These are phyloP conservation scores for Williopsis jadinii DNA, from an alignment of 1,139 yeast species.

Conservation along the genomic window DNA sequence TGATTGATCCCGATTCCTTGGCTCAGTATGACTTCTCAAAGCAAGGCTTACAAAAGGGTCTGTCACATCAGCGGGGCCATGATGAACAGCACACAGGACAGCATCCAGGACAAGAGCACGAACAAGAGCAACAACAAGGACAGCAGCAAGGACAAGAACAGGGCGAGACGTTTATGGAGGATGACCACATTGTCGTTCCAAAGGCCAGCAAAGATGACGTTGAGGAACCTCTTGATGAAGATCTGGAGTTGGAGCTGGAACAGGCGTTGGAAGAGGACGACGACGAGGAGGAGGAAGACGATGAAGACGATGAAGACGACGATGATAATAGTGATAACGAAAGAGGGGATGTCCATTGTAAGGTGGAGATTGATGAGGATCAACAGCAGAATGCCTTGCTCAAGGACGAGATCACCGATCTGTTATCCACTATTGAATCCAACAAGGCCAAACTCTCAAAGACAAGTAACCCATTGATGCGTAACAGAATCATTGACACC, in stretches of 20 bases:
- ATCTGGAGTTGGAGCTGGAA: slow-evolving; percentile 32
- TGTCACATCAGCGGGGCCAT: background rate
- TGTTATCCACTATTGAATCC: slow-evolving; percentile 71
- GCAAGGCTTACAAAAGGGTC: background rate
- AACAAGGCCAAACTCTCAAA: slow-evolving; percentile 69
- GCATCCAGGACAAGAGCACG: background rate
- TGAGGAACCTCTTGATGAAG: slow-evolving; percentile 29
- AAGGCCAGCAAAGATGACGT: slow-evolving; percentile 5
- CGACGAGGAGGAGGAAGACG: slow-evolving; percentile 47
- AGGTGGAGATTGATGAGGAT: slow-evolving; percentile 29
- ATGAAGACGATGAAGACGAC: slow-evolving; percentile 48
- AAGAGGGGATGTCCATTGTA: slow-evolving; percentile 26
- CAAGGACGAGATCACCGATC: slow-evolving; percentile 78
- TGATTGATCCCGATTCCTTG: slow-evolving; percentile 40
- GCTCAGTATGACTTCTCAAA: background rate
- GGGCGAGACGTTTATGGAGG: slow-evolving; percentile 4
- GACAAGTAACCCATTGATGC: slow-evolving; percentile 82
- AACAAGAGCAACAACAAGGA: background rate
- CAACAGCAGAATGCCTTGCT: slow-evolving; percentile 70
- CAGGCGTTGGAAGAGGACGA: slow-evolving; percentile 35
- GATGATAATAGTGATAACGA: slow-evolving; percentile 43
- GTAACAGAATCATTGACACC: slow-evolving; percentile 79
- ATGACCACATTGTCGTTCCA: slow-evolving; percentile 3
- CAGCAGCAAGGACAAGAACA: background rate
- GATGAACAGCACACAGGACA: too few species aligned